phyloP scores from a whole-genome alignment of 257 asterid species.

The Sherardia arvensis region DNA sequence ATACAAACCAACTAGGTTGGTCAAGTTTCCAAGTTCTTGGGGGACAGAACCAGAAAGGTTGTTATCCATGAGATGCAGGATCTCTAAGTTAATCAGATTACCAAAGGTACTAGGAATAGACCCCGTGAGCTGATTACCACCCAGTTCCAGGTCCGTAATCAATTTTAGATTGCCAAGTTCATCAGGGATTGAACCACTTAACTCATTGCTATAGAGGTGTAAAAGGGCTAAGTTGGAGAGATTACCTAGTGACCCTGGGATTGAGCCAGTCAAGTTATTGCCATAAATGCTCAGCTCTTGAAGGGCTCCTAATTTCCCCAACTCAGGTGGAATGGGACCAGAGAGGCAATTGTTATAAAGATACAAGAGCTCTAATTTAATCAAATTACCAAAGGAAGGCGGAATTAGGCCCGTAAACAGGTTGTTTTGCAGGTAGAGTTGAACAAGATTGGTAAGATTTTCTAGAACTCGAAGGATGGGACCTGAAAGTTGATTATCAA shows the following conservation, averaged over 20 bases:
- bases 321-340: constrained; percentile 4
- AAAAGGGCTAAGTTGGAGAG: not conserved
- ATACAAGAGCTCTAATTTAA: not conserved
- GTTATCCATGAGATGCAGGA: not conserved
- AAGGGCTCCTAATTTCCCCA: not conserved
- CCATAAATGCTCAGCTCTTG: not conserved
- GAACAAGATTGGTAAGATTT: not conserved
- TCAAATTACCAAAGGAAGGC: not conserved
- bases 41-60: constrained; percentile 20
- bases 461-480: not conserved
- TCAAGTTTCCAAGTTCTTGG: constrained; percentile 11
- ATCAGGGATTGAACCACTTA: constrained; percentile 14
- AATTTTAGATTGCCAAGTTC: constrained; percentile 19
- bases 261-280: not conserved
- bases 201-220: constrained; percentile 6
- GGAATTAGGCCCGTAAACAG: constrained; percentile 7
- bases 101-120: constrained; percentile 11
- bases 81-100: constrained; percentile 1
- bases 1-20: constrained; percentile 1
- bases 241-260: not conserved
- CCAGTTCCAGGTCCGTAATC: not conserved
- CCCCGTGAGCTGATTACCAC: constrained; percentile 7
- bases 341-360: constrained; percentile 2
- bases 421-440: not conserved
- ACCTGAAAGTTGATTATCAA: constrained; percentile 8